Evolutionary conservation across 192 early-diverging fungal species (phyloP).

Genomic region (Gryganskiella cystojenkinii): DNA sequence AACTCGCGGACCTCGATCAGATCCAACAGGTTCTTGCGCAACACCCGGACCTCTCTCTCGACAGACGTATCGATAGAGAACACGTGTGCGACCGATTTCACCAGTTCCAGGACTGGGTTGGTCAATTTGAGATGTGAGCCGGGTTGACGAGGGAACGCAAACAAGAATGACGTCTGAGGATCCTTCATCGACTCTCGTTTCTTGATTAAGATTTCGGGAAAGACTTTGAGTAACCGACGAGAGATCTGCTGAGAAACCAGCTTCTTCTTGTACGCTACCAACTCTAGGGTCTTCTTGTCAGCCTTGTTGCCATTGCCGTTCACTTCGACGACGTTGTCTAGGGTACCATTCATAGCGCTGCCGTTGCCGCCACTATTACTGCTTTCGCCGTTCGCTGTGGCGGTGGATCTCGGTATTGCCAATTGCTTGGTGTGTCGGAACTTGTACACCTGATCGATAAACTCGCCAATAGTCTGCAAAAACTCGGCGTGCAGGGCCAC

Average conservation of each 20-base stretch:
- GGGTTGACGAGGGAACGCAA: constrained; percentile 74
- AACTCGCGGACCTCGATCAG: constrained; percentile 88
- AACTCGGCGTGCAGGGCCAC: constrained; percentile 77
- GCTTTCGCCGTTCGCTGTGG: not conserved
- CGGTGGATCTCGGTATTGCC: not conserved
- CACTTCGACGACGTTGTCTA: not conserved
- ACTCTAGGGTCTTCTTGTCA: constrained; percentile 48
- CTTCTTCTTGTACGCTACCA: constrained; percentile 55
- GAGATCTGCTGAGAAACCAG: constrained; percentile 69
- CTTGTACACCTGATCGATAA: constrained; percentile 70
- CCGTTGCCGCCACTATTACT: constrained; percentile 17
- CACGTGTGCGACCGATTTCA: constrained; percentile 81
- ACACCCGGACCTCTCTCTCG: constrained; percentile 80
- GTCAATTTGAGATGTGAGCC: constrained; percentile 75
- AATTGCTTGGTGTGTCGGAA: constrained; percentile 56
- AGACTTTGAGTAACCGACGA: constrained; percentile 69
- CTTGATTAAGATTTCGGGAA: constrained; percentile 67
- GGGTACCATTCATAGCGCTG: not conserved
- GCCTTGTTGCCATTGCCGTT: constrained; percentile 15
- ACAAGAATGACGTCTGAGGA: constrained; percentile 56
- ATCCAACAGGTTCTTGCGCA: constrained; percentile 83
- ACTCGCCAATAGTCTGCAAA: constrained; percentile 74
- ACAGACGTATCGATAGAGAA: constrained; percentile 79
- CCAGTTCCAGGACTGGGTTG: constrained; percentile 86
- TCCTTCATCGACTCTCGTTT: constrained; percentile 50